Percentiles rank a stretch among this genome's conserved stretches.
These are phyloP conservation scores for Amylocystis lapponica DNA, from an alignment of 768 basidiomycete genomes.

Conservation along the genomic window DNA sequence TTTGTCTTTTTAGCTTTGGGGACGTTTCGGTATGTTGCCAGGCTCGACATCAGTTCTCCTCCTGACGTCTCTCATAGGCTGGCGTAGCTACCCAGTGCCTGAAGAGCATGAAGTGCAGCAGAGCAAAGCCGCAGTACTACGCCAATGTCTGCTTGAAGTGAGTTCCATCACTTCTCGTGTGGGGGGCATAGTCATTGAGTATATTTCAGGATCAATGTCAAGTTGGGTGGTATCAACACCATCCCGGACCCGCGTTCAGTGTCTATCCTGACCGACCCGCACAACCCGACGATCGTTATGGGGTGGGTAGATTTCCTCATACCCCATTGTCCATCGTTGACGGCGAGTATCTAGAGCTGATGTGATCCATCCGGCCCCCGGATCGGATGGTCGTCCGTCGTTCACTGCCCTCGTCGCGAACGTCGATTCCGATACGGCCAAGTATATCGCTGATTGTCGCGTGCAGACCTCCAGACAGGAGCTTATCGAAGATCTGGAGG, in stretches of 20 bases:
- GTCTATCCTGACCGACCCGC: conserved; percentile 57
- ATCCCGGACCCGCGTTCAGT: conserved; percentile 68
- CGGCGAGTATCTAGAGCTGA: conserved; percentile 55
- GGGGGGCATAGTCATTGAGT: background rate
- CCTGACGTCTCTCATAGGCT: conserved; percentile 30
- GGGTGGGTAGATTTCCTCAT: conserved; percentile 31
- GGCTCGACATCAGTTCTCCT: background rate
- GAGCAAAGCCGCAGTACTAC: conserved; percentile 71
- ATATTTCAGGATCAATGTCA: conserved; percentile 64
- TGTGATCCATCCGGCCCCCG: conserved; percentile 80
- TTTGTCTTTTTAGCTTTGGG: conserved; percentile 48
- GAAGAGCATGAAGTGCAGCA: conserved; percentile 57
- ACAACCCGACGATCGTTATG: conserved; percentile 75
- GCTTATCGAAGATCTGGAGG: conserved; percentile 66
- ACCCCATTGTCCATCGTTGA: too few species aligned
- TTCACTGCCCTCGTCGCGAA: conserved; percentile 79
- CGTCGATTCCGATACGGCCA: conserved; percentile 69
- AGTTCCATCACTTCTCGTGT: conserved; percentile 16
- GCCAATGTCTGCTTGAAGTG: conserved; percentile 80
- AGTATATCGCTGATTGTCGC: conserved; percentile 57
- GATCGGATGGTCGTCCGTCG: conserved; percentile 72
- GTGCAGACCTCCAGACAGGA: conserved; percentile 69
- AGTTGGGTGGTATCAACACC: conserved; percentile 78
- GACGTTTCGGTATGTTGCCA: conserved; percentile 47
- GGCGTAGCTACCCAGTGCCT: conserved; percentile 80